A percentile compares a stretch with the other conserved stretches of the same genome.
These are phyloP conservation scores for Aspergillus ibericus DNA, from an alignment of 2,329 filamentous ascomycete genomes.

Conservation along the genomic window DNA sequence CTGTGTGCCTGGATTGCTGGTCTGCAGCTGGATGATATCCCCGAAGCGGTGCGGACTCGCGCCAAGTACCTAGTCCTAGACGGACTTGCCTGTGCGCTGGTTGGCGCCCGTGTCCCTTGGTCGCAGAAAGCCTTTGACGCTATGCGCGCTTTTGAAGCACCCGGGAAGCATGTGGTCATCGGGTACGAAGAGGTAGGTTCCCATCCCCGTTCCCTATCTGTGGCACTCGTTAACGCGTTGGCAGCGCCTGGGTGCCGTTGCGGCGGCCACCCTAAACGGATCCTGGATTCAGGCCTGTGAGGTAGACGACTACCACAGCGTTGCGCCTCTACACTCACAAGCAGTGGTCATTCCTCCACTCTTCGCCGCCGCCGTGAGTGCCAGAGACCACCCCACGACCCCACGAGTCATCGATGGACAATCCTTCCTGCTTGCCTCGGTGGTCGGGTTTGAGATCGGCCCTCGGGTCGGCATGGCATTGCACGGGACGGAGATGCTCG, in stretches of 20 bases:
- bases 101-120: conserved; percentile 45
- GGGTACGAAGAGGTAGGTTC: conserved; percentile 15
- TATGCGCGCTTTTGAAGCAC: conserved; percentile 32
- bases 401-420: conserved; percentile 21
- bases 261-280: conserved; percentile 45
- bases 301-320: conserved; percentile 46
- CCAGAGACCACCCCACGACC: not conserved
- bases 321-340: conserved; percentile 43
- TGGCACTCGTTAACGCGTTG: not conserved
- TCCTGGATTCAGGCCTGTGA: conserved; percentile 48
- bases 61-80: conserved; percentile 48
- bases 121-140: conserved; percentile 39
- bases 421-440: conserved; percentile 36
- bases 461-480: conserved; percentile 42
- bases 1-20: conserved; percentile 13
- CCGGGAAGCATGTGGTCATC: conserved; percentile 24
- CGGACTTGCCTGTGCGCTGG: conserved; percentile 43
- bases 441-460: conserved; percentile 45
- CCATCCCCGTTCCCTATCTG: no score
- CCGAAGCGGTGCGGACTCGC: conserved; percentile 30
- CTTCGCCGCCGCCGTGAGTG: conserved; percentile 32
- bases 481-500: conserved; percentile 41
- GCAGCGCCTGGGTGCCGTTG: conserved; percentile 31
- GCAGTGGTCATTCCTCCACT: conserved; percentile 43
- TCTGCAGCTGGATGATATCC: conserved; percentile 28